Conservation (phyloP, 352 stramenopile genomes). For the Globisporangium takayamanum region DNA sequence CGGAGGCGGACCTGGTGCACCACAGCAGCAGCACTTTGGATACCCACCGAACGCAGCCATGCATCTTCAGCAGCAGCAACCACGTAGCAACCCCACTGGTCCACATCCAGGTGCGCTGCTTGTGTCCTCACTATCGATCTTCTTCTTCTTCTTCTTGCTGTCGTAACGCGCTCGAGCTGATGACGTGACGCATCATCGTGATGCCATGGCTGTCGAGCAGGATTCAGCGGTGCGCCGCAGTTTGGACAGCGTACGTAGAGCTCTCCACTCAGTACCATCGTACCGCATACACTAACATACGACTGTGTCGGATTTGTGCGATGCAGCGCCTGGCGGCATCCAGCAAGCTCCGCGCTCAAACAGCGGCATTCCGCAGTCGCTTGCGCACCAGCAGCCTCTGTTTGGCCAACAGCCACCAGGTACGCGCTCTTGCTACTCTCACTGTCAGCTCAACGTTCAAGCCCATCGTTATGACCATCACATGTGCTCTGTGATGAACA, state of each 20-base stretch:
- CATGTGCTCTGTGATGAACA: not conserved
- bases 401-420: slow-evolving; percentile 11
- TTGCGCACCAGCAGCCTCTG: slow-evolving; percentile 5
- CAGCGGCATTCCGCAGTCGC: slow-evolving; percentile 12
- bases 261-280: not conserved
- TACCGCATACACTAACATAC: not conserved
- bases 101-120: slow-evolving; percentile 3
- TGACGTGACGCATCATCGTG: not conserved
- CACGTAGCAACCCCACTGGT: slow-evolving; percentile 8
- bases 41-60: slow-evolving; percentile 9
- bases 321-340: slow-evolving; percentile 18
- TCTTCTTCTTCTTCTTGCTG: not conserved
- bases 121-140: too few relatives aligned
- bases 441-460: not conserved
- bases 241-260: slow-evolving; percentile 10
- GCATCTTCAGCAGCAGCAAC: slow-evolving; percentile 3
- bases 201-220: not conserved
- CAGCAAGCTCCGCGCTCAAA: slow-evolving; percentile 33
- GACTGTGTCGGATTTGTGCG: not conserved
- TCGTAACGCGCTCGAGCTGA: not conserved
- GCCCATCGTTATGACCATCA: not conserved
- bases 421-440: not conserved
- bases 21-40: slow-evolving; percentile 7
- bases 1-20: slow-evolving; percentile 13
- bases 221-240: slow-evolving; percentile 13